A percentile compares a stretch with the other conserved stretches of the same genome.
These are phyloP conservation scores for Hylodesmum podocarpum DNA, from an alignment of 306 rosid species.

Conservation along the genomic window DNA sequence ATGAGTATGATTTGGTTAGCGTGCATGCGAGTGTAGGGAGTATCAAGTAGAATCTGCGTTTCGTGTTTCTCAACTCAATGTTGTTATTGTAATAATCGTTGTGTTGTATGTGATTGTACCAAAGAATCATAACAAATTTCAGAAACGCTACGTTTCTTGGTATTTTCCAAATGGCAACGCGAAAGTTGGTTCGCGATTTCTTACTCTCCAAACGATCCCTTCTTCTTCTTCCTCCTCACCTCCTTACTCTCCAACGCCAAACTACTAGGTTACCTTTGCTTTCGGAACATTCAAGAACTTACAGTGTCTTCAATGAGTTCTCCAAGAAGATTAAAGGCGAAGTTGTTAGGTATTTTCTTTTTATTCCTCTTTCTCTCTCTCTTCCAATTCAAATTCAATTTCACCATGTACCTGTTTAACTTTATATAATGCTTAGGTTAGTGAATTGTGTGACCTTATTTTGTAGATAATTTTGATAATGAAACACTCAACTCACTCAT, in stretches of 20 bases:
- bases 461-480: too few relatives aligned
- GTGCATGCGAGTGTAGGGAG: background rate
- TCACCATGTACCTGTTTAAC: background rate
- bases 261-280: slow-evolving; percentile 48
- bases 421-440: background rate
- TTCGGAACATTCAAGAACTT: slow-evolving; percentile 43
- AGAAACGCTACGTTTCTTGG: background rate
- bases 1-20: background rate
- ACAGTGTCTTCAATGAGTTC: slow-evolving; percentile 77
- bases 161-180: slow-evolving; percentile 42
- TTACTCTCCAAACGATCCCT: slow-evolving; percentile 49
- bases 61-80: too few relatives aligned
- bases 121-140: background rate
- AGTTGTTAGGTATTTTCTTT: slow-evolving; percentile 55
- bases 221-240: slow-evolving; percentile 48
- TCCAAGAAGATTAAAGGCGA: slow-evolving; percentile 79
- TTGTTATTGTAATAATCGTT: too few relatives aligned
- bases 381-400: background rate
- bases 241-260: too few relatives aligned
- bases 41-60: background rate
- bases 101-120: too few relatives aligned
- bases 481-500: too few relatives aligned
- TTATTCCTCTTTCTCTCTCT: background rate
- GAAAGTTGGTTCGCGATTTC: slow-evolving; percentile 79
- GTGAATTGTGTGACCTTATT: background rate